Evolutionary conservation across 2,329 filamentous ascomycete species (phyloP), one percentile per base, ranked within the genome.

Genomic region (Orbilia quercus): DNA sequence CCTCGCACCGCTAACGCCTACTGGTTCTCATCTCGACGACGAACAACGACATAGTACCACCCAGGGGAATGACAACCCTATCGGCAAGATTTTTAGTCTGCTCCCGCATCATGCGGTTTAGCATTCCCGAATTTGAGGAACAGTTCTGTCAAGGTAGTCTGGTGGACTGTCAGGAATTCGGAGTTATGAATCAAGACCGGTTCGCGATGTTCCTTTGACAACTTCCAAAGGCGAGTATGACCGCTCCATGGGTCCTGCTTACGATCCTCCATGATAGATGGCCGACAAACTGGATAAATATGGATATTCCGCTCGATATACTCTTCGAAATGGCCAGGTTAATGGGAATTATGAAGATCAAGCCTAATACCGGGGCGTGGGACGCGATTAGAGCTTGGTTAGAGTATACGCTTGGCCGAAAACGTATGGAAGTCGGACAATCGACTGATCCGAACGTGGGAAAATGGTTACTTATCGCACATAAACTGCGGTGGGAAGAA

Each of bases 401-500:
- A 1, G 31, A 51, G 5, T 48, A 53, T 9, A 72, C 67, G 2
- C 38, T 73, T 12, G 34, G 1, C 28, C 18, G 60, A 9, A 54
- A 62, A 6, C 12, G 50, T 9, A 42, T 38, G 62, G 62, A 66
- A 14, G 42, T 66, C 7, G 62, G 62, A 14, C 9, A 40, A 7
- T 42, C 62, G 9, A 54, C 40, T 6, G 42, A 66, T 28, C 25
- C 16, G 5, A 42, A 47, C 48, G 31, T 73, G 12, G 54, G 20
- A 16, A 65, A 62, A 12, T 73, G 69, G 69, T 1, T 73, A 2
- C 44, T 34, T 14, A 66, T 66, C 3, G 69, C 69, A 7, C 44
- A 57, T 12, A 45, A 31, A 9, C 66, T 73, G 23, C 4, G 22
- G 3, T 55, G 36, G 16, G 16, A 65, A 14, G 45, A 47, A 28